Evolutionary conservation across 2,329 filamentous ascomycete genomes (phyloP).

Genomic region (Byssochlamys sp.): DNA sequence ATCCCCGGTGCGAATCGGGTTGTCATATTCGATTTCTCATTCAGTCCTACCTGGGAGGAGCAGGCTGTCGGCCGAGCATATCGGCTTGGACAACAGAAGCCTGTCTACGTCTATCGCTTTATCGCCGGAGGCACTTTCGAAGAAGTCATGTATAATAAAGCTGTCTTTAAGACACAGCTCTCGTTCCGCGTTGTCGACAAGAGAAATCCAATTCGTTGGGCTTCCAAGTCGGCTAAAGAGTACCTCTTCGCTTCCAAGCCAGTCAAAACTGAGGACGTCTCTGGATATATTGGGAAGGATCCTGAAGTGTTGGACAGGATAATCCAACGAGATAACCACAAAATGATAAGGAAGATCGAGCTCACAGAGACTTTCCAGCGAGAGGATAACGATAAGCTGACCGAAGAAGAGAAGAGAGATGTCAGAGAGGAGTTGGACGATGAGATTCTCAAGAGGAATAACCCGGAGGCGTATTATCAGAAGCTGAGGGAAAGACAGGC

Average conservation of each 20-base stretch:
- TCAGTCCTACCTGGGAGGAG: slow-evolving; percentile 71
- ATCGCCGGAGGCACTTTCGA: slow-evolving; percentile 72
- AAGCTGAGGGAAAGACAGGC: slow-evolving; percentile 13
- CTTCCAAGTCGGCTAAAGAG: slow-evolving; percentile 44
- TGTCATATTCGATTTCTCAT: slow-evolving; percentile 74
- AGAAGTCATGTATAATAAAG: slow-evolving; percentile 59
- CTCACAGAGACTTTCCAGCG: slow-evolving; percentile 64
- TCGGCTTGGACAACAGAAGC: slow-evolving; percentile 70
- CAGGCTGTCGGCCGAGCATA: slow-evolving; percentile 82
- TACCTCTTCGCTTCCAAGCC: slow-evolving; percentile 53
- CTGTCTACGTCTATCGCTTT: slow-evolving; percentile 77
- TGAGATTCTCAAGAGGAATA: slow-evolving; percentile 28
- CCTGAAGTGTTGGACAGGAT: slow-evolving; percentile 50
- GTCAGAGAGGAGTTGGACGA: slow-evolving; percentile 40
- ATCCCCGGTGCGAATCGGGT: slow-evolving; percentile 76
- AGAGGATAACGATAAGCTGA: slow-evolving; percentile 56
- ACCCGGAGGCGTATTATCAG: slow-evolving; percentile 25
- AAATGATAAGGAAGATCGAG: slow-evolving; percentile 41
- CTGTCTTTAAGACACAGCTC: slow-evolving; percentile 74
- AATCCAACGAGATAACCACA: slow-evolving; percentile 14
- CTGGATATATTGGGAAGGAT: slow-evolving; percentile 50
- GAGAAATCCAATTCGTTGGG: slow-evolving; percentile 62
- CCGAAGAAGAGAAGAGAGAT: slow-evolving; percentile 51
- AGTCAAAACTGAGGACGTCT: slow-evolving; percentile 44
- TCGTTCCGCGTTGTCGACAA: slow-evolving; percentile 73